phyloP scores from a whole-genome alignment of 805 yeast species.

The Debaryomyces tyrocola region DNA sequence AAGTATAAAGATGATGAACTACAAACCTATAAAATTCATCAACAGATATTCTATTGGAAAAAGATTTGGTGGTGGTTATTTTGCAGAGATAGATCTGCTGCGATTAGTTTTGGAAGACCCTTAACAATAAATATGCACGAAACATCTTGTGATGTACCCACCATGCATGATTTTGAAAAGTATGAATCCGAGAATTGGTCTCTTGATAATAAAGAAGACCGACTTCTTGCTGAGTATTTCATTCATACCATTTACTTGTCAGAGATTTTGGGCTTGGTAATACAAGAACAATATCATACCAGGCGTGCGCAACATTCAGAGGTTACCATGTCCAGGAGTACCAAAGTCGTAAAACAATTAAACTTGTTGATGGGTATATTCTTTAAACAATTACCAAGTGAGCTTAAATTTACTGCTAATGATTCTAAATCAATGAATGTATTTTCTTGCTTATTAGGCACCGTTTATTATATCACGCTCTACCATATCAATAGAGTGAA shows the following conservation, averaged over 20 bases:
- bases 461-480: conserved; percentile 72
- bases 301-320: conserved; percentile 51
- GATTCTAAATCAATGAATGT: conserved; percentile 55
- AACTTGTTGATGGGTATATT: conserved; percentile 77
- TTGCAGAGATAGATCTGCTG: conserved; percentile 65
- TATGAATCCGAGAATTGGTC: conserved; percentile 34
- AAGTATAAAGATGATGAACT: not conserved
- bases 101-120: conserved; percentile 77
- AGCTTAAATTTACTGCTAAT: conserved; percentile 57
- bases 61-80: conserved; percentile 79
- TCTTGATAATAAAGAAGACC: conserved; percentile 45
- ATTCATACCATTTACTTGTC: conserved; percentile 65
- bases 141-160: conserved; percentile 73
- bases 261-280: conserved; percentile 68
- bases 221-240: conserved; percentile 52
- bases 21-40: conserved; percentile 31
- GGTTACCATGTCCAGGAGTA: conserved; percentile 35
- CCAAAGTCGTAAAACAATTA: conserved; percentile 58
- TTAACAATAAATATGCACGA: conserved; percentile 66
- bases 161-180: conserved; percentile 60
- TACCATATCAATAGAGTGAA: conserved; percentile 66
- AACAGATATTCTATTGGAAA: conserved; percentile 52
- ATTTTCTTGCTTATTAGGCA: conserved; percentile 57
- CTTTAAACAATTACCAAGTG: conserved; percentile 66
- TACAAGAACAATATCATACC: conserved; percentile 68